A percentile compares a stretch with the other conserved stretches of the same genome.
phyloP scores from a whole-genome alignment of 1,139 yeast genomes.

The Pichia inconspicua region DNA sequence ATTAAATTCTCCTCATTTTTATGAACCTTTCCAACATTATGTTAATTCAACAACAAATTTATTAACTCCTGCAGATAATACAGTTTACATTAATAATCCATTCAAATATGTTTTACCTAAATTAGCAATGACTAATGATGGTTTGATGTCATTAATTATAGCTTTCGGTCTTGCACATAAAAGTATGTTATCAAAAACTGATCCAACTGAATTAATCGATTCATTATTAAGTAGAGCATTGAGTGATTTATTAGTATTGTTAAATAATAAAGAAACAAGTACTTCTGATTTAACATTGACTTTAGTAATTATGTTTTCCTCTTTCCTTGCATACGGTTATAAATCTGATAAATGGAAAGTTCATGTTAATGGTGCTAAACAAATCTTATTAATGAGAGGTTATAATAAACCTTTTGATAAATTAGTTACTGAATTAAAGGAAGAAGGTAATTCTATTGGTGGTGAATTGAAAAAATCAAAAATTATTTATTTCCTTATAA shows the following conservation, averaged over 20 bases:
- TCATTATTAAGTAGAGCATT: constrained; percentile 50
- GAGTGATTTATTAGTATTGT: constrained; percentile 43
- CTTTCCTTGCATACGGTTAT: constrained; percentile 51
- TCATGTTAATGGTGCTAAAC: constrained; percentile 63
- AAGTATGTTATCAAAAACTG: constrained; percentile 30
- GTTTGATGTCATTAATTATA: constrained; percentile 51
- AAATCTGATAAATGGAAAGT: constrained; percentile 52
- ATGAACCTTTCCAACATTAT: constrained; percentile 57
- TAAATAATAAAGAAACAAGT: constrained; percentile 46
- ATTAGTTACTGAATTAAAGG: constrained; percentile 19
- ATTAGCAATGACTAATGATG: constrained; percentile 57
- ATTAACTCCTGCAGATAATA: constrained; percentile 63
- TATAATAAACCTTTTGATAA: constrained; percentile 30
- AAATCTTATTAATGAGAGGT: constrained; percentile 56
- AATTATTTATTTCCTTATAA: constrained; percentile 50
- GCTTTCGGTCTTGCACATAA: constrained; percentile 61
- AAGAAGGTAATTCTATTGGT: constrained; percentile 10
- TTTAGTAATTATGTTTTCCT: constrained; percentile 52
- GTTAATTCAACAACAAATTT: constrained; percentile 53
- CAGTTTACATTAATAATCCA: constrained; percentile 53
- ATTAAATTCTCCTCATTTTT: constrained; percentile 49
- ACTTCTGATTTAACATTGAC: constrained; percentile 64
- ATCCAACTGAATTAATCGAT: constrained; percentile 40
- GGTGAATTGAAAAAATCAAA: constrained; percentile 31
- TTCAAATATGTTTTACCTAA: constrained; percentile 58